A percentile compares a stretch with the other conserved stretches of the same genome.
Evolutionary conservation across 208 protist species (phyloP).

Genomic region (Crithidia bombi): DNA sequence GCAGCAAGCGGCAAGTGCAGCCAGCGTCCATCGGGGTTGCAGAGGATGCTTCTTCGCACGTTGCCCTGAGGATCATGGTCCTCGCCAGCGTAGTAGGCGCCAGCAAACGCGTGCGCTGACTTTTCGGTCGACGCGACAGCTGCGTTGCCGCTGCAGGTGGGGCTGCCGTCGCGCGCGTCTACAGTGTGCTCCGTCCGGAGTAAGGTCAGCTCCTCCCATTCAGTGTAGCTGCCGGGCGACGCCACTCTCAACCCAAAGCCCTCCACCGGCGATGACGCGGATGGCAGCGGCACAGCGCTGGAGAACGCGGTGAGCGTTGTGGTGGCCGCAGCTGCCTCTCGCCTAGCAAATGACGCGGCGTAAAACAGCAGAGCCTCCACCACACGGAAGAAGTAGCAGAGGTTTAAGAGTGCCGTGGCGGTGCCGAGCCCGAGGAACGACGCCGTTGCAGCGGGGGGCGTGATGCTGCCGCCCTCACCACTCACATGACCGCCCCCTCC

Average conservation of each 20-base stretch:
- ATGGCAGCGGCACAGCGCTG: neutral
- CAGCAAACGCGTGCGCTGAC: neutral
- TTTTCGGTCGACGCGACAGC: too few relatives aligned
- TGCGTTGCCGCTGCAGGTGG: neutral
- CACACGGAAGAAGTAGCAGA: slow-evolving; percentile 57
- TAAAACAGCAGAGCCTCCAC: slow-evolving; percentile 84
- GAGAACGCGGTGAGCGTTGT: neutral
- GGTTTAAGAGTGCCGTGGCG: slow-evolving; percentile 44
- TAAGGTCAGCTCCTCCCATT: slow-evolving; percentile 56
- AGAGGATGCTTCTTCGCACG: slow-evolving; percentile 36
- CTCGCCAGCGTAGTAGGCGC: slow-evolving; percentile 23
- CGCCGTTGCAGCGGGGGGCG: neutral
- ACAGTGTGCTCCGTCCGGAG: neutral
- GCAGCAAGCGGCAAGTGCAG: slow-evolving; percentile 73
- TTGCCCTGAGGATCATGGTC: slow-evolving; percentile 32
- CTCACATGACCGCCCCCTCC: neutral
- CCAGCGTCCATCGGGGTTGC: slow-evolving; percentile 73
- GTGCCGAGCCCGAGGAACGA: slow-evolving; percentile 47
- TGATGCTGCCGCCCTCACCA: neutral
- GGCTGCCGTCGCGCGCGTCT: neutral
- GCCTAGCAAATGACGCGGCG: slow-evolving; percentile 20
- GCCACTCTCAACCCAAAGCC: slow-evolving; percentile 6
- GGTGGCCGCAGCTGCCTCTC: neutral
- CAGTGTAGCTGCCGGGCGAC: slow-evolving; percentile 43
- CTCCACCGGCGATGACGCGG: slow-evolving; percentile 5